phyloP scores from a whole-genome alignment of 2,329 filamentous ascomycete genomes.

The Gnomoniopsis smithogilvyi region DNA sequence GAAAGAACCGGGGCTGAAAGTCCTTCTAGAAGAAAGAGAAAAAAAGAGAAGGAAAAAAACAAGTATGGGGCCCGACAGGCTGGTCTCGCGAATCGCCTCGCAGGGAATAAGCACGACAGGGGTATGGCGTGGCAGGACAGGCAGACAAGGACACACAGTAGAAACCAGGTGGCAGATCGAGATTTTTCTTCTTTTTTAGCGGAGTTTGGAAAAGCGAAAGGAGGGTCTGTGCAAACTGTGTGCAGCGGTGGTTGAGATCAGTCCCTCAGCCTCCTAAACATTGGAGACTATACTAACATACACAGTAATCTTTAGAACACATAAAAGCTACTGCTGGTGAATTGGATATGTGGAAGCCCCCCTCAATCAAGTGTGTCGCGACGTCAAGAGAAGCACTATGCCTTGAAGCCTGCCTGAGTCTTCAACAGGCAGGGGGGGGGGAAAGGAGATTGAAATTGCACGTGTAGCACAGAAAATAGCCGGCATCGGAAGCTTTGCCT shows the following conservation, averaged over 20 bases:
- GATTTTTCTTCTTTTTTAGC: too few relatives aligned
- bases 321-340: too few relatives aligned
- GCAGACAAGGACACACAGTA: too few relatives aligned
- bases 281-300: too few relatives aligned
- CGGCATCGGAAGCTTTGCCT: background rate
- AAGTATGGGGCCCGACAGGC: slow-evolving; percentile 4
- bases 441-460: background rate
- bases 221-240: background rate
- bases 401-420: background rate
- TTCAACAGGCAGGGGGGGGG: too few relatives aligned
- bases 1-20: background rate
- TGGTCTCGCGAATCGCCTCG: slow-evolving; percentile 13
- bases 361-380: background rate
- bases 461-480: background rate
- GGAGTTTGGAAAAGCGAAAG: background rate
- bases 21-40: slow-evolving; percentile 2
- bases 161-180: too few relatives aligned
- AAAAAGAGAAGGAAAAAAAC: background rate
- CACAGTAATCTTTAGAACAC: too few relatives aligned
- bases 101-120: slow-evolving; percentile 9
- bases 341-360: background rate
- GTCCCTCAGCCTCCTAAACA: too few relatives aligned
- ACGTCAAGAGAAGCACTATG: background rate
- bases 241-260: too few relatives aligned
- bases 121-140: slow-evolving; percentile 12